phyloP scores from a whole-genome alignment of 805 yeast genomes.

The Wickerhamomyces chambardii region DNA sequence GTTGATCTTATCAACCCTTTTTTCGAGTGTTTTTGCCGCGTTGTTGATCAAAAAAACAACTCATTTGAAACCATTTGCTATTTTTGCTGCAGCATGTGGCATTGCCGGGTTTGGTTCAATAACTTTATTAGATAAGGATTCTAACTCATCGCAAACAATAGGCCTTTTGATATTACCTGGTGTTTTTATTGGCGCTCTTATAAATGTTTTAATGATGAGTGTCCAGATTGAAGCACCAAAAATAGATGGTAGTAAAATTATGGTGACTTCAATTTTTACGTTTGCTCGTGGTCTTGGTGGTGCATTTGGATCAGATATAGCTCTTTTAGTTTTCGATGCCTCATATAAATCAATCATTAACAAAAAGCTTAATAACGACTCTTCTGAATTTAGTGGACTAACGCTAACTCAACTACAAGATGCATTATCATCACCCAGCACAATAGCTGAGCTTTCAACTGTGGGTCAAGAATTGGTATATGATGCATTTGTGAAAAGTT shows the following conservation, averaged over 20 bases:
- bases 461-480: conserved; percentile 7
- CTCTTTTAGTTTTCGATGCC: conserved; percentile 28
- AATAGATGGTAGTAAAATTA: conserved; percentile 33
- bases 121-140: conserved; percentile 20
- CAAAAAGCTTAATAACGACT: neutral
- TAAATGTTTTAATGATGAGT: conserved; percentile 24
- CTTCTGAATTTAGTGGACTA: conserved; percentile 1
- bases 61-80: conserved; percentile 23
- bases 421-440: conserved; percentile 4
- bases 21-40: conserved; percentile 14
- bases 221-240: conserved; percentile 35
- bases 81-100: conserved; percentile 21
- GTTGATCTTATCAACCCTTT: conserved; percentile 7
- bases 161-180: conserved; percentile 30
- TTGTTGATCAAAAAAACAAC: conserved; percentile 22
- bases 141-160: conserved; percentile 19
- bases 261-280: conserved; percentile 33
- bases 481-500: conserved; percentile 22
- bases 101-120: conserved; percentile 25
- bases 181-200: conserved; percentile 20
- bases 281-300: conserved; percentile 34
- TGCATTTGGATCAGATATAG: conserved; percentile 27
- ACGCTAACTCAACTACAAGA: neutral
- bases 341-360: conserved; percentile 14
- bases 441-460: no score